phyloP scores from a whole-genome alignment of 352 stramenopile genomes.

The Pythium sukuiense region DNA sequence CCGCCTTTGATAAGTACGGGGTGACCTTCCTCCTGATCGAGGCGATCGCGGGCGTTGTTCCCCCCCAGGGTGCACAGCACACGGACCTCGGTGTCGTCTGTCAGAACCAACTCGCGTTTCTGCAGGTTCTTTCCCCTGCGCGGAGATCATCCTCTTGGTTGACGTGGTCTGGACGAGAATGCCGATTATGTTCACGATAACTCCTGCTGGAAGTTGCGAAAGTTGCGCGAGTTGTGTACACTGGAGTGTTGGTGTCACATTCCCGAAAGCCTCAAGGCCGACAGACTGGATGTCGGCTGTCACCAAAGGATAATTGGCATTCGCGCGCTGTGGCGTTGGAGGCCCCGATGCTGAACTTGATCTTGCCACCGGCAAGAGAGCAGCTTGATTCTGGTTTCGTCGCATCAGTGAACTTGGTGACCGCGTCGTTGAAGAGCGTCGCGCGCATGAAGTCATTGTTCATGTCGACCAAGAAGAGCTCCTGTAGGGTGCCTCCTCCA shows the following conservation, averaged over 20 bases:
- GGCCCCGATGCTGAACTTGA: background rate
- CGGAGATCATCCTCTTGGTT: background rate
- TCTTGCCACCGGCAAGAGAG: background rate
- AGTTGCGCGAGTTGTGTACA: background rate
- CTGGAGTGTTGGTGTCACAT: background rate
- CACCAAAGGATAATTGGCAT: background rate
- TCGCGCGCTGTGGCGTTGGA: background rate
- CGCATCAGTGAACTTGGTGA: background rate
- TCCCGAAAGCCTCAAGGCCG: background rate
- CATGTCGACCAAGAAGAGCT: background rate
- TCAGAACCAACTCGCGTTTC: conserved; percentile 2
- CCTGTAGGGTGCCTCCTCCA: background rate
- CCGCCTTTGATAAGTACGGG: background rate
- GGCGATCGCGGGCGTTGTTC: background rate
- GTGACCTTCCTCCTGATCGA: background rate
- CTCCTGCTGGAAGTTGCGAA: background rate
- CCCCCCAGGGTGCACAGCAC: conserved; percentile 4
- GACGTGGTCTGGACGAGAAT: background rate
- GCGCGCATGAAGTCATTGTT: background rate
- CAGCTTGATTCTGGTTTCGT: background rate
- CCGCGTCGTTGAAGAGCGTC: background rate
- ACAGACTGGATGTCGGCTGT: background rate
- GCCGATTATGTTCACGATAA: background rate
- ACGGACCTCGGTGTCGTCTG: background rate
- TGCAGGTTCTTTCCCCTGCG: background rate